Conservation (phyloP, 2,329 filamentous ascomycete genomes). For the Verticillium nonalfalfae region DNA sequence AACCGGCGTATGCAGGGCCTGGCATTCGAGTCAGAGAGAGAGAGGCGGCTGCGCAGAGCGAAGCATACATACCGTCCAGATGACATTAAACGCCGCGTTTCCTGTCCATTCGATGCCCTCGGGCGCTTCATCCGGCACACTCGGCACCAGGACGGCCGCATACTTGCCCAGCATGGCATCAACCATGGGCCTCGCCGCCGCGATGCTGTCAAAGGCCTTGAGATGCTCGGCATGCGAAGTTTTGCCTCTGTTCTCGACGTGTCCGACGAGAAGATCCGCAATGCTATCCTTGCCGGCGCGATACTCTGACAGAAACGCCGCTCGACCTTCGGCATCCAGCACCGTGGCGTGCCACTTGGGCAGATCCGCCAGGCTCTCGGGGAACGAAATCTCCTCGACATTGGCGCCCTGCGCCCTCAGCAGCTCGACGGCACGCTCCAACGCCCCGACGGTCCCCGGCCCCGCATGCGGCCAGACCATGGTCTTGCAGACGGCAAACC, state of each 20-base stretch:
- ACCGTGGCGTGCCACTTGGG: conserved; percentile 46
- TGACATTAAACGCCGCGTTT: conserved; percentile 40
- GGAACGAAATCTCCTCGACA: conserved; percentile 50
- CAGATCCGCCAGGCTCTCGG: conserved; percentile 38
- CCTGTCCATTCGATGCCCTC: conserved; percentile 46
- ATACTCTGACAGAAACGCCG: conserved; percentile 49
- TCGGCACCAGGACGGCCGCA: conserved; percentile 49
- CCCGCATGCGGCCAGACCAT: conserved; percentile 42
- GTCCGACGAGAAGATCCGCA: conserved; percentile 32
- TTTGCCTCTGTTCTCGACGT: conserved; percentile 41
- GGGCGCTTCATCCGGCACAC: conserved; percentile 50
- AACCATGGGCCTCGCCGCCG: conserved; percentile 40
- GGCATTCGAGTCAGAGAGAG: conserved; percentile 16
- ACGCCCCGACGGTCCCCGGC: conserved; percentile 33
- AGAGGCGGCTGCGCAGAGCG: no score
- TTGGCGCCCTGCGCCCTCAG: conserved; percentile 40
- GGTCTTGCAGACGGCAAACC: conserved; percentile 49
- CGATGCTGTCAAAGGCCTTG: conserved; percentile 45
- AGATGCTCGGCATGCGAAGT: conserved; percentile 41
- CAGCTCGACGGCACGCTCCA: conserved; percentile 30
- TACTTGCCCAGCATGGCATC: conserved; percentile 42
- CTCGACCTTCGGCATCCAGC: conserved; percentile 43
- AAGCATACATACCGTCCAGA: conserved; percentile 41
- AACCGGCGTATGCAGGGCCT: conserved; percentile 52
- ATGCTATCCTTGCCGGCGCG: conserved; percentile 38